Conservation (phyloP, 2,329 filamentous ascomycete species). For the Calonectria pauciramosa region DNA sequence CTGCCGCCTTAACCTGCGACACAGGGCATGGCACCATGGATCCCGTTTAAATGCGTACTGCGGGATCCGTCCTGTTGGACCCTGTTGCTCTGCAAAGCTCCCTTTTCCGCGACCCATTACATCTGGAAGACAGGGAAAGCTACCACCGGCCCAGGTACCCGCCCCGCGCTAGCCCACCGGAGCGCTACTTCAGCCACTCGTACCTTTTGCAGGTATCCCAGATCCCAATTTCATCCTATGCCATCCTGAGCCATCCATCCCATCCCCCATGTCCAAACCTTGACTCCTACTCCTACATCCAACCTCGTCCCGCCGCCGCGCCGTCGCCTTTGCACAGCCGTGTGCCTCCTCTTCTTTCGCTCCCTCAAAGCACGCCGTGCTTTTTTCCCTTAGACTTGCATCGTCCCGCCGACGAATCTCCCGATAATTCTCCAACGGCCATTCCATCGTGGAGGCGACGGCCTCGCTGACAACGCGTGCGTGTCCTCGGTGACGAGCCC, state of each 20-base stretch:
- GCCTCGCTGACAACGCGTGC: slow-evolving; percentile 26
- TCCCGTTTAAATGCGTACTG: not conserved
- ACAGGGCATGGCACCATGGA: not conserved
- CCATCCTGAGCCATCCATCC: slow-evolving; percentile 19
- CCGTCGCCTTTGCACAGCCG: slow-evolving; percentile 14
- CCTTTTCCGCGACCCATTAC: slow-evolving; percentile 7
- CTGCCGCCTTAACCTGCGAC: not conserved
- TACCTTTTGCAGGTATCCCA: slow-evolving; percentile 20
- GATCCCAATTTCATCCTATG: slow-evolving; percentile 27
- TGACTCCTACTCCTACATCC: slow-evolving; percentile 24
- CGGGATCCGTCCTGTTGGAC: not conserved
- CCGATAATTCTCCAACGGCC: slow-evolving; percentile 6
- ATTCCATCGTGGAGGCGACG: slow-evolving; percentile 16
- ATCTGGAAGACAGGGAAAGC: not conserved
- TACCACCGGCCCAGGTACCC: slow-evolving; percentile 12
- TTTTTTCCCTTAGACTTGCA: slow-evolving; percentile 4
- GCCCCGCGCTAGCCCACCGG: not conserved
- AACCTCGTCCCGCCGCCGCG: slow-evolving; percentile 19
- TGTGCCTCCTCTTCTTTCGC: slow-evolving; percentile 5
- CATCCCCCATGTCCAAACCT: slow-evolving; percentile 33
- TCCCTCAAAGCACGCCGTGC: slow-evolving; percentile 6
- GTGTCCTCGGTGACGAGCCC: slow-evolving; percentile 27
- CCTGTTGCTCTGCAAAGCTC: not conserved
- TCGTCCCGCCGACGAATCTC: slow-evolving; percentile 10
- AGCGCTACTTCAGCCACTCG: slow-evolving; percentile 7